Evolutionary conservation across 129 eudicot genomes (phyloP).

Genomic region (Oenanthe sinensis): DNA sequence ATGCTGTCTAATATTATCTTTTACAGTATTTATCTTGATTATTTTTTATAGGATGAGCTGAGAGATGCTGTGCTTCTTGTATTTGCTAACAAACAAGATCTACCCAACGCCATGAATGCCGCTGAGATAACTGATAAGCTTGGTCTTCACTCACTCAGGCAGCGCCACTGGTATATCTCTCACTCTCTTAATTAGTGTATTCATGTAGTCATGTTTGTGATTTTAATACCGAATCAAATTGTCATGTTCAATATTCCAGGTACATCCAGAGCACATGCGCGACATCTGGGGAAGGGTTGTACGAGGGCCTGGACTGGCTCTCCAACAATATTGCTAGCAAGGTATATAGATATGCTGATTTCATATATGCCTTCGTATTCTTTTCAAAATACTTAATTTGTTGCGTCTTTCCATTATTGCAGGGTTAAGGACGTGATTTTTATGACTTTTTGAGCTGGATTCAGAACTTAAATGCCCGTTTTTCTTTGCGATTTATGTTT

Average conservation of each 20-base stretch:
- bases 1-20: neutral
- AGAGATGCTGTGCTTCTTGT: conserved; percentile 34
- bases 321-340: conserved; percentile 39
- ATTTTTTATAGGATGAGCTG: conserved; percentile 22
- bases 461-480: neutral
- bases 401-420: neutral
- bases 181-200: neutral
- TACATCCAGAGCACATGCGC: conserved; percentile 44
- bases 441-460: conserved; percentile 6
- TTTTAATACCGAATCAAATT: neutral
- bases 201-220: neutral
- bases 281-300: conserved; percentile 35
- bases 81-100: conserved; percentile 38
- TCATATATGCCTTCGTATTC: neutral
- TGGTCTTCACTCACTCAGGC: conserved; percentile 32
- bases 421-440: conserved; percentile 12
- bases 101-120: conserved; percentile 37
- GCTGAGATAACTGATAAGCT: conserved; percentile 35
- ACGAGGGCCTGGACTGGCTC: conserved; percentile 39
- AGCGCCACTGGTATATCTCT: conserved; percentile 29
- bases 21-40: neutral
- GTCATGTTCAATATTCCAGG: conserved; percentile 15
- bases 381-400: neutral
- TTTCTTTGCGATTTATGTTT: conserved; percentile 6
- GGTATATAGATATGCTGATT: conserved; percentile 12